Base-by-base conservation (phyloP, 768 basidiomycete species). In the Sporobolomyces phaffii region DNA sequence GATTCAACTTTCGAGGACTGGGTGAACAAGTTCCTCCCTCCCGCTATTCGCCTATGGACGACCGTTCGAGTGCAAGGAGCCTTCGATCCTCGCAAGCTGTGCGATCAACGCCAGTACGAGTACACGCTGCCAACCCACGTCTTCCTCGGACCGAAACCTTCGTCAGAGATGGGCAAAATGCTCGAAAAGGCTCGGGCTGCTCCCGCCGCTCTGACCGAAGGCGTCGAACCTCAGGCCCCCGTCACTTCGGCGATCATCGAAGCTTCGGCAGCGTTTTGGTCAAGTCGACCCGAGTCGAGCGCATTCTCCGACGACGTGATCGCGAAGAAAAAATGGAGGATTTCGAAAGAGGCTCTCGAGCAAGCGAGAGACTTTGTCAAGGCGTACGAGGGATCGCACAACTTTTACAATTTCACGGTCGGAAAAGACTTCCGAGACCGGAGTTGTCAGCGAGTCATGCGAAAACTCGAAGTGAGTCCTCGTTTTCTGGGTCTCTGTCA, bases 341-440 rank as follows among this genome's bases (percentile, higher is more conserved):
- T 85, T 17, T 74, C 77, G 36, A 47, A 79, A 4, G 82, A 81
- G 13, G 82, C 84, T 28, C 66, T 96, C 29, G 82, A 81, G 51
- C 74, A 78, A 40, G 79, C 96, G 33, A 81, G 86, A 59, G 78
- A 77, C 18, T 77, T 83, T 2, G 84, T 86, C 7, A 80, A 81
- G 58, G 84, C 81, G 74, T 98, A 85, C 74, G 83, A 88, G 71
- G 93, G 90, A 10, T 90, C 90, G 3, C 92, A 96, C 78, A 98
- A 98, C 77, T 99, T 94, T 78, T 92, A 96, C 78, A 98, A 98
- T 76, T 98, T 93, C 74, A 98, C 96, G 0, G 85, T 97, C 57
- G 89, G 86, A 3, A 85, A 88, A 50, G 90, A 90, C 52, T 91
- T 88, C 77, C 79, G 82, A 8, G 94, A 97, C 76, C 82, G 84